Evolutionary conservation across 2,329 filamentous ascomycete species (phyloP).

Genomic region (Grosmannia huntii): DNA sequence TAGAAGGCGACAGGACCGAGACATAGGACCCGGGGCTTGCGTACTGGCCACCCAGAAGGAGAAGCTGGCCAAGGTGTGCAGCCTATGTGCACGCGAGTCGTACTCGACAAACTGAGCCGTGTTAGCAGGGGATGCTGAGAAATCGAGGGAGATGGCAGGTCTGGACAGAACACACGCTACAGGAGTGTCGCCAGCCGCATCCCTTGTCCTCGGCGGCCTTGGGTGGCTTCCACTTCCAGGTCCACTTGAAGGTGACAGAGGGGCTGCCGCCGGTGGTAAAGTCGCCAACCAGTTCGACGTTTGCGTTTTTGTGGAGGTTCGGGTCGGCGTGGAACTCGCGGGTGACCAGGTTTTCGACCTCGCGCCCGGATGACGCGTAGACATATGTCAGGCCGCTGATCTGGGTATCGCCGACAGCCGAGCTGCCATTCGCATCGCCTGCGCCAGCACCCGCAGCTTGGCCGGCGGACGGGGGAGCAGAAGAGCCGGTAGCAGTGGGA

Average conservation of each 20-base stretch:
- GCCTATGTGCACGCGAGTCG: constrained; percentile 77
- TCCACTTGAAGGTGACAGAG: constrained; percentile 85
- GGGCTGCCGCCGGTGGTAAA: constrained; percentile 72
- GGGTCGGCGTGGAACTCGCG: constrained; percentile 94
- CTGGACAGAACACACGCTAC: constrained; percentile 49
- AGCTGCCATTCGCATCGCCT: constrained; percentile 32
- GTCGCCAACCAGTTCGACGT: constrained; percentile 90
- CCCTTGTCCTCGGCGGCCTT: constrained; percentile 68
- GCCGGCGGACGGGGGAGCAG: constrained; percentile 2
- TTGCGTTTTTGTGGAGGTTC: constrained; percentile 92
- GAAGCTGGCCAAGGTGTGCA: constrained; percentile 83
- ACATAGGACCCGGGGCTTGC: constrained; percentile 4
- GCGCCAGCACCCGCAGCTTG: constrained; percentile 16
- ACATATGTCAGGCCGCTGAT: constrained; percentile 88
- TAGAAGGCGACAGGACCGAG: constrained; percentile 2
- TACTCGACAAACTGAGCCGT: constrained; percentile 79
- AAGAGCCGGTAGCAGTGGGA: background rate
- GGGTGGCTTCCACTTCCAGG: constrained; percentile 93
- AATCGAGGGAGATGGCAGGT: background rate
- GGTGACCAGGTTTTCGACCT: constrained; percentile 88
- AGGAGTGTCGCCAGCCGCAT: constrained; percentile 90
- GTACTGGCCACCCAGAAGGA: constrained; percentile 87
- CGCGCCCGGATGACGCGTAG: constrained; percentile 71
- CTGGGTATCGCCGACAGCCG: constrained; percentile 50
- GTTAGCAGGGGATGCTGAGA: constrained; percentile 16